Evolutionary conservation across 2,329 filamentous ascomycete species (phyloP).

Genomic region (Apiospora kogelbergensis): DNA sequence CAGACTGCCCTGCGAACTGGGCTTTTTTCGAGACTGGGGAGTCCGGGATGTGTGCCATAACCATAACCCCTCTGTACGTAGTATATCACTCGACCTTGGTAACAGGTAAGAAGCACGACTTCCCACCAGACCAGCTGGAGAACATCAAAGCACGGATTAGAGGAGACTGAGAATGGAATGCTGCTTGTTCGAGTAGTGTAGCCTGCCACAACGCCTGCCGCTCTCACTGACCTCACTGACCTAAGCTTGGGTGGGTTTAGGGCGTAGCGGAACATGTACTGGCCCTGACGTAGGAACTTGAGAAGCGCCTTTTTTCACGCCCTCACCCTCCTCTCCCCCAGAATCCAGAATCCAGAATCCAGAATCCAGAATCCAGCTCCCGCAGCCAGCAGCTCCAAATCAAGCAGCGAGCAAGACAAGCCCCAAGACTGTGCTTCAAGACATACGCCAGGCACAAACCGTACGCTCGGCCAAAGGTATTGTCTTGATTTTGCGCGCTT

Average conservation of each 20-base stretch:
- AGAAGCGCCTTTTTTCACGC: not conserved
- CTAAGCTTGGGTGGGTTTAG: constrained; percentile 2
- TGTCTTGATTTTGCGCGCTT: constrained; percentile 8
- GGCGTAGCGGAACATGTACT: not conserved
- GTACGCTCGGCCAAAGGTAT: constrained; percentile 5
- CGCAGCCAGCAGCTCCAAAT: not conserved
- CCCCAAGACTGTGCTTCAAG: not conserved
- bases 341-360: not conserved
- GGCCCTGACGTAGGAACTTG: constrained; percentile 1
- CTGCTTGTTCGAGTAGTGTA: not conserved
- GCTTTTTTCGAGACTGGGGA: constrained; percentile 1
- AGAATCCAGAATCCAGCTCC: not conserved
- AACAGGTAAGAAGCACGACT: not conserved
- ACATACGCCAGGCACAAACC: constrained; percentile 6
- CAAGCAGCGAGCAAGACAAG: not conserved
- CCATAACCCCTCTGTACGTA: not conserved
- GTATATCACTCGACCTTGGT: not conserved
- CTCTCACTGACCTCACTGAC: not conserved
- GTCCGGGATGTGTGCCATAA: not conserved
- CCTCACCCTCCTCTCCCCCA: not conserved
- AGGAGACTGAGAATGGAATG: not conserved
- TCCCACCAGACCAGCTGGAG: not conserved
- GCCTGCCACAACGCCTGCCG: not conserved
- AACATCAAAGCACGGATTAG: not conserved
- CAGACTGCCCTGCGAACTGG: not conserved